Base-by-base conservation (phyloP, 202 grass and related monocot genomes). In the Carex sylvatica region DNA sequence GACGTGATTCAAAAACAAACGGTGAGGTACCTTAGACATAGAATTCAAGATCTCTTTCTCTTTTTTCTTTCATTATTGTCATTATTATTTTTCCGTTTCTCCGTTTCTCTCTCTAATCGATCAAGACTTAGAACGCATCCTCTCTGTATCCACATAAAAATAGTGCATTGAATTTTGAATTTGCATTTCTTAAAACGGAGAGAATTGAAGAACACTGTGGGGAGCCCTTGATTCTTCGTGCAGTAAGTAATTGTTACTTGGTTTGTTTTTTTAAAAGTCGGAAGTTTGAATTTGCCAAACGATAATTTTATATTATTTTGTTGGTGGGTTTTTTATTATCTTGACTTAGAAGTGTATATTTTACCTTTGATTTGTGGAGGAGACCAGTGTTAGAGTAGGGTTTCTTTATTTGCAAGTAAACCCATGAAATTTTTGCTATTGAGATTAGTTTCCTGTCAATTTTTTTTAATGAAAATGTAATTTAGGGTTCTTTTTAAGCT, bases 151-250 rank as follows among this genome's bases (percentile, higher is more conserved):
- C 76, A 16, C 2, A 80, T 20, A 80, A 46, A 38, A 38, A 54
- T 16, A 54, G 46, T 14, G 6, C 16, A 54, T 54, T 8, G 23
- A n/a, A 19, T 76, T 35, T 54, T 8, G 23, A 31, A 35, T 76
- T n/a, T 54, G 6, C 79, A 69, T 82, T 82, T 35, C 80, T 28
- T 20, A 65, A 80, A 53, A 54, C 63, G 80, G 80, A 4, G 22
- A 15, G 40, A 35, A 1, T 82, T 19, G 61, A 82, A 69, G 63
- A 82, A 2, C 60, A 23, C 31, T 80, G 77, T 23, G 58, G 19
- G 19, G 33, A 47, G 44, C 80, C 80, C 24, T 69, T 82, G 64
- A 82, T 82, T 70, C 46, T 9, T 18, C 33, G 3, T 4, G 6
- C 28, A 0, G 80, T 70, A 58, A 70, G 80, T 82, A 5, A 54